Base-by-base conservation (phyloP, 2,329 filamentous ascomycete species). In the Hymenotorrendiella dingleyae region DNA sequence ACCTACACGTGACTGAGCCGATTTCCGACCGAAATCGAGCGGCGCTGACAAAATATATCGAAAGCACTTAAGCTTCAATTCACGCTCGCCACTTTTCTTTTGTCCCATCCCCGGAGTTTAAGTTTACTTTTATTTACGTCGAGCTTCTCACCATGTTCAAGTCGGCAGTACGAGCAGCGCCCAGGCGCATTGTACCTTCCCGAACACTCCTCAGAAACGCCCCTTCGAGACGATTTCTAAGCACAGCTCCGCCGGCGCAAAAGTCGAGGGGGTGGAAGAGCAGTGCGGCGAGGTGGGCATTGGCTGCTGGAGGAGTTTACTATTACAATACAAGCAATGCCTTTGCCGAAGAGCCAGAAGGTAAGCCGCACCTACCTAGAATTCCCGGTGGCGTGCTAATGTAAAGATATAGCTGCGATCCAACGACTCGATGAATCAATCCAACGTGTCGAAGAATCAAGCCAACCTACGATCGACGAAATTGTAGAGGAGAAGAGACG, bases 311-410 rank as follows among this genome's bases (percentile, higher is more conserved):
- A 16, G 80, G 83, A 34, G 69, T 97, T 37, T 98, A 97, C 69
- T 96, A 86, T 67, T 98, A 97, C 66, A 94, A 89, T 70, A 96
- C 89, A 6, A 91, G 84, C 59, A 77, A 81, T 41, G 72, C 88
- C 17, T 97, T 97, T 64, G 86, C 89, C 12, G 87, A 96, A 57
- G 84, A 94, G 64, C 77, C 81, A 26, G 67, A 76, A 55, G 75
- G 89, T 94, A 75, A 54, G 84, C 67, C 27, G 26, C 17, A 30
- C 21, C 14, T 24, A 12, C 33, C 17, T 3, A 22, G 27, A 14
- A 40, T 34, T 19, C 11, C 20, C 11, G 24, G 24, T 19, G 23
- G 14, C 9, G 14, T 39, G 45, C 55, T 61, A 51, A 59, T 47
- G n/a, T 29, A 19, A 19, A 10, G 9, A 8, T 36, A 12, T 26